Evolutionary conservation across 2,329 filamentous ascomycete genomes (phyloP), one percentile per base, ranked within the genome.

Genomic region (Phialophora macrospora): DNA sequence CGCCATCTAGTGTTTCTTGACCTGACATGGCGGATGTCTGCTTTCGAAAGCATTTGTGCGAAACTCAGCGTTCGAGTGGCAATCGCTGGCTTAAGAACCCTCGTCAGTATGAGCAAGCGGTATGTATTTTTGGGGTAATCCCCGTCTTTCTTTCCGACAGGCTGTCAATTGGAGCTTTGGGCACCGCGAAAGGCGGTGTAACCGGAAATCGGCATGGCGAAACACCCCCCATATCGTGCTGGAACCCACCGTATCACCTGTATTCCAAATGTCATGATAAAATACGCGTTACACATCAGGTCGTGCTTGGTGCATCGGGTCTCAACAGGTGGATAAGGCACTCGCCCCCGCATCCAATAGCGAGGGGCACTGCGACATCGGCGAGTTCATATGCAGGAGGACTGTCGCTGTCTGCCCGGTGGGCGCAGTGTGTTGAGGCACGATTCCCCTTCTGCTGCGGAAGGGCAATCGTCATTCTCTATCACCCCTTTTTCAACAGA

Each of bases 11-110:
- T 5, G 54, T 64, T 22, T 68, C 61, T 57, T 48, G 66, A 44
- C 60, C 60, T n/a, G 67, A 66, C 67, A 68, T 68, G n/a, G 26
- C 63, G 28, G 54, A 8, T 32, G 30, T 57, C 22, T 52, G 32
- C 12, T 54, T 12, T 60, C 46, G 32, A 28, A n/a, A 46, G 32
- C 30, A 62, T 62, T 44, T 34, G 51, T 30, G 52, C 20, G 1
- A 17, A 32, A 34, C n/a, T 34, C 17, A 12, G 48, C 6, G 24
- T 8, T 38, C 46, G n/a, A 17, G 48, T 11, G 28, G 46, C 22
- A 51, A 8, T 8, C 22, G 6, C 32, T 14, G 30, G 24, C 11
- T 30, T 26, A 49, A 20, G 20, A n/a, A 38, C 20, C 20, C 44
- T 51, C 44, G 54, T 52, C 28, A 44, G 30, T 38, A 14, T 20